Evolutionary conservation across 177 flowering plant species (phyloP).

Genomic region (Vitis hybrid): DNA sequence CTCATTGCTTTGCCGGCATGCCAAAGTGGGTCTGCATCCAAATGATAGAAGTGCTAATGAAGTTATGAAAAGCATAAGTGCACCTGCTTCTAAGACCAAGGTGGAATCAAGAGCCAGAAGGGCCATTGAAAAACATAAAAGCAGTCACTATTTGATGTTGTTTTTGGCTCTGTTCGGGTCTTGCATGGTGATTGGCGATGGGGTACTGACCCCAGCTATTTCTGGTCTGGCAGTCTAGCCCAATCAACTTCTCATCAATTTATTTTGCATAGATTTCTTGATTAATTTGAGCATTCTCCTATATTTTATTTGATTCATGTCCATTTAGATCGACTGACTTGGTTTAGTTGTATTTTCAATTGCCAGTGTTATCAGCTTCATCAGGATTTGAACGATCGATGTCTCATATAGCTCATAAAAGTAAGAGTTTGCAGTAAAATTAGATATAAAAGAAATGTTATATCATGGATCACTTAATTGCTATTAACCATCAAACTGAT

Average conservation of each 20-base stretch:
- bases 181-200: slow-evolving; percentile 65
- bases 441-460: not conserved
- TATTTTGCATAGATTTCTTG: not conserved
- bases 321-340: not conserved
- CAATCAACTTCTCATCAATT: not conserved
- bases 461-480: not conserved
- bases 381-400: slow-evolving; percentile 40
- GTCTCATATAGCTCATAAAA: slow-evolving; percentile 22
- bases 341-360: slow-evolving; percentile 3
- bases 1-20: slow-evolving; percentile 67
- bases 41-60: slow-evolving; percentile 34
- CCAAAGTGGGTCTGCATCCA: slow-evolving; percentile 63
- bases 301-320: not conserved
- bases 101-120: slow-evolving; percentile 48
- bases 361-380: slow-evolving; percentile 58
- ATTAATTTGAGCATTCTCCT: not conserved
- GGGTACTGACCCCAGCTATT: slow-evolving; percentile 63
- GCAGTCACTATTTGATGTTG: slow-evolving; percentile 54
- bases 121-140: slow-evolving; percentile 42
- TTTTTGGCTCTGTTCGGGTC: slow-evolving; percentile 62
- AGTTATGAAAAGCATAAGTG: slow-evolving; percentile 28
- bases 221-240: slow-evolving; percentile 41
- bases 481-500: not conserved
- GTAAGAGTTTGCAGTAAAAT: slow-evolving; percentile 28
- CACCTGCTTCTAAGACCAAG: slow-evolving; percentile 22